Evolutionary conservation across 2,329 filamentous ascomycete genomes (phyloP), one percentile per base, ranked within the genome.

Genomic region (Cordyceps cateniannulata): DNA sequence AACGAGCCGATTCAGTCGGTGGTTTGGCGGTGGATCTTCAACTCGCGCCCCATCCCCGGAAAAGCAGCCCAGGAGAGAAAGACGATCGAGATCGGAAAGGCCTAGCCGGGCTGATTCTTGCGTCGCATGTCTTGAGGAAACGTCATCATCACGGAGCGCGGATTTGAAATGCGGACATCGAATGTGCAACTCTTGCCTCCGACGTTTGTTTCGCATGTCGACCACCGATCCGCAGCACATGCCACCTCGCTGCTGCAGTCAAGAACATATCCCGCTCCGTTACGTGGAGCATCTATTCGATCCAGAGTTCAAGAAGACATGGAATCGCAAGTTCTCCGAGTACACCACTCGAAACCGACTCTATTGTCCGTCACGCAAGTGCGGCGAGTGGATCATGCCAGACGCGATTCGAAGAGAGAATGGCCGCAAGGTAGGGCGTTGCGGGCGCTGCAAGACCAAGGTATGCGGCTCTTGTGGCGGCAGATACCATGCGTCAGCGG

Each of bases 301-400:
- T 68, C 70, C 79, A 61, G 79, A 81, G 58, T 93, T 95, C 78
- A 93, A 95, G 75, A 84, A 80, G 65, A 79, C 79, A 1, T 96
- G 91, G 90, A 93, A 95, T 70, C 82, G 81, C 62, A 93, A 91
- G 68, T 95, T 87, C 69, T 79, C 86, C 66, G 90, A 96, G 70
- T 90, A 85, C 67, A 87, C 88, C 5, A 87, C 87, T 0, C 84
- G 82, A 55, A 90, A 90, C 69, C 85, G 89, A 49, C 79, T 93
- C 40, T 93, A 93, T 72, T 96, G 92, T 66, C 89, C 91, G 0
- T 80, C 80, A 1, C 80, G 81, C 57, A 81, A 81, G 48, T 96
- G 92, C 68, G 89, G 89, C 27, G 84, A 90, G 69, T 91, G 87
- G 88, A 93, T 96, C 72, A 86, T 85, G 67, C 89, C 90, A 3